Conservation (phyloP, 768 basidiomycete genomes). For the Stropharia rugosoannulata region DNA sequence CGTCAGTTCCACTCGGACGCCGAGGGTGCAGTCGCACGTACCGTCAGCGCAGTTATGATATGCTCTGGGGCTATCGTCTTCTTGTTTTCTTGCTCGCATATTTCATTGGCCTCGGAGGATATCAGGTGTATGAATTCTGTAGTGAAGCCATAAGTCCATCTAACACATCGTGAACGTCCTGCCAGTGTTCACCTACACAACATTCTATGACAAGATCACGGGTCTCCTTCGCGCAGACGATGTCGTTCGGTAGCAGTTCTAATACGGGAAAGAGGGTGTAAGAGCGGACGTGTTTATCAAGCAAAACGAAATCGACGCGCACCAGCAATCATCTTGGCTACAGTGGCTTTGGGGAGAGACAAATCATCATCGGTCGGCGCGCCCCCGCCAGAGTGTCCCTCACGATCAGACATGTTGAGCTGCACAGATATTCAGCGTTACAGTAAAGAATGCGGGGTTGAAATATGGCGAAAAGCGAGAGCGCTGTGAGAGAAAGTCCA, state of each 20-base stretch:
- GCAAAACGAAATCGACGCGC: conserved; percentile 13
- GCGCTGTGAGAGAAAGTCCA: neutral
- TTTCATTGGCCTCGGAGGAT: conserved; percentile 96
- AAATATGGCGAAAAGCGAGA: neutral
- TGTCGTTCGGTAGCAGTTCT: conserved; percentile 90
- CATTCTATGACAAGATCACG: conserved; percentile 97
- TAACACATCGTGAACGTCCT: conserved; percentile 3
- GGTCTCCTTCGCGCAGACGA: conserved; percentile 92
- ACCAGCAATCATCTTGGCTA: conserved; percentile 97
- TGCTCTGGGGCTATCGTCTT: conserved; percentile 99
- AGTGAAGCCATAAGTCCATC: conserved; percentile 10
- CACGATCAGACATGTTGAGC: conserved; percentile 81
- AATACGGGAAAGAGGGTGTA: conserved; percentile 10
- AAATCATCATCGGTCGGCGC: conserved; percentile 85
- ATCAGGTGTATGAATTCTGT: conserved; percentile 98
- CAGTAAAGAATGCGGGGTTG: conserved; percentile 4
- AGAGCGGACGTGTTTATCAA: conserved; percentile 5
- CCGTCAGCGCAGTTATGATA: conserved; percentile 89
- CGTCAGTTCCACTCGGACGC: conserved; percentile 6
- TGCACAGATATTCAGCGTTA: neutral
- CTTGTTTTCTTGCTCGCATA: conserved; percentile 97
- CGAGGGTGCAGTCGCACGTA: conserved; percentile 5
- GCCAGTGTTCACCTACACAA: conserved; percentile 87
- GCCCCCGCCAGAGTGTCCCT: conserved; percentile 66
- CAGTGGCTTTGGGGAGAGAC: conserved; percentile 94